Conservation (phyloP, 805 yeast genomes). For the Spathaspora gorwiae region DNA sequence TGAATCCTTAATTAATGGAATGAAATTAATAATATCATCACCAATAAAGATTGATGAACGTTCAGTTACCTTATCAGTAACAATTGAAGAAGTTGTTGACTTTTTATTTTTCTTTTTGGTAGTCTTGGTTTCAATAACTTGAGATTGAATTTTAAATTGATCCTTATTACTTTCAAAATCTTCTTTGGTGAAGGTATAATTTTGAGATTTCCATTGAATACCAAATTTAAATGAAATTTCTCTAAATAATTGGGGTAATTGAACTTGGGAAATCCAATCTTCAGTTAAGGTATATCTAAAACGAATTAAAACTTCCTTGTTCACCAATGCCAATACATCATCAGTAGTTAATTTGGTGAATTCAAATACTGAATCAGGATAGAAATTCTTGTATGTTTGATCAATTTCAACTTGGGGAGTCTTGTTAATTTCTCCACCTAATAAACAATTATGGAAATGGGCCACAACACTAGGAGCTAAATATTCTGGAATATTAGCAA, state of each 20-base stretch:
- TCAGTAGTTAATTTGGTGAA: constrained; percentile 46
- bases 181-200: constrained; percentile 46
- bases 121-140: constrained; percentile 9
- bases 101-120: constrained; percentile 33
- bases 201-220: constrained; percentile 69
- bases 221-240: constrained; percentile 76
- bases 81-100: constrained; percentile 12
- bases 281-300: constrained; percentile 57
- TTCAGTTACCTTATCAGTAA: constrained; percentile 9
- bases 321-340: constrained; percentile 41
- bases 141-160: constrained; percentile 15
- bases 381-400: constrained; percentile 37
- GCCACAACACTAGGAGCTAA: constrained; percentile 58
- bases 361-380: constrained; percentile 34
- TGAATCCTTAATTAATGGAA: constrained; percentile 74
- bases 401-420: constrained; percentile 40
- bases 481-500: constrained; percentile 45
- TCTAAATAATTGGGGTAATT: constrained; percentile 51
- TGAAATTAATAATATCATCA: constrained; percentile 62
- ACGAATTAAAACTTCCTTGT: constrained; percentile 53
- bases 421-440: constrained; percentile 47
- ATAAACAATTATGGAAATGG: constrained; percentile 66
- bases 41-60: constrained; percentile 46
- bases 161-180: constrained; percentile 28
- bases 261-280: constrained; percentile 41